Evolutionary conservation across 352 stramenopile species (phyloP), one percentile per base, ranked within the genome.

Genomic region (Globisporangium ultimum): DNA sequence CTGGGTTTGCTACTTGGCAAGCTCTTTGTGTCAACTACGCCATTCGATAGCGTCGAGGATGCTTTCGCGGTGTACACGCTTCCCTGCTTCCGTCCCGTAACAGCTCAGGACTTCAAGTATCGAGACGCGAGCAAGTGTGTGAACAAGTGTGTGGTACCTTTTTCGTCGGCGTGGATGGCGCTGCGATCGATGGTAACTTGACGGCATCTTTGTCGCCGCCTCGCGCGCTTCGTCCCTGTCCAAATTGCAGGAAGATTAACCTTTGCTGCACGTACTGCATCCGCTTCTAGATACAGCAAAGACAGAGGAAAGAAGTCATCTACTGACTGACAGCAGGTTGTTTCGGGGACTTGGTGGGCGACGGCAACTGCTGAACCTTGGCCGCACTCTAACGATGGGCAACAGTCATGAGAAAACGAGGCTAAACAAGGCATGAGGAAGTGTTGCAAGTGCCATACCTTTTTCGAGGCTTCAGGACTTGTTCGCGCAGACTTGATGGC

Each of bases 141-240:
- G n/a, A n/a, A n/a, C n/a, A n/a, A n/a, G n/a, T n/a, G n/a, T n/a
- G n/a, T n/a, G n/a, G n/a, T n/a, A 75, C 71, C 58, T 76, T 81
- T 43, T 76, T 84, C 8, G 6, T 64, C 43, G 64, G 64, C 21
- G 59, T 70, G 17, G 47, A 36, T n/a, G 67, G 42, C 2, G 64
- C 17, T 20, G 65, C 55, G 21, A 88, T 55, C 9, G 55, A 63
- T 3, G 78, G 78, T 21, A 88, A 41, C 46, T 84, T 86, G 42
- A 86, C 63, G 9, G 58, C 48, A 22, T 81, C 67, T 64, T 80
- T 87, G 15, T 34, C 55, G 40, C 21, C 18, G 6, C 48, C 21
- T 17, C n/a, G 9, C 10, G 45, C 18, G 13, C 17, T 41, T 55
- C 70, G 73, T 20, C 18, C 41, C 61, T 74, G 38, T 14, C 21